phyloP scores from a whole-genome alignment of 768 basidiomycete genomes.

The Rhodotorula babjevae region DNA sequence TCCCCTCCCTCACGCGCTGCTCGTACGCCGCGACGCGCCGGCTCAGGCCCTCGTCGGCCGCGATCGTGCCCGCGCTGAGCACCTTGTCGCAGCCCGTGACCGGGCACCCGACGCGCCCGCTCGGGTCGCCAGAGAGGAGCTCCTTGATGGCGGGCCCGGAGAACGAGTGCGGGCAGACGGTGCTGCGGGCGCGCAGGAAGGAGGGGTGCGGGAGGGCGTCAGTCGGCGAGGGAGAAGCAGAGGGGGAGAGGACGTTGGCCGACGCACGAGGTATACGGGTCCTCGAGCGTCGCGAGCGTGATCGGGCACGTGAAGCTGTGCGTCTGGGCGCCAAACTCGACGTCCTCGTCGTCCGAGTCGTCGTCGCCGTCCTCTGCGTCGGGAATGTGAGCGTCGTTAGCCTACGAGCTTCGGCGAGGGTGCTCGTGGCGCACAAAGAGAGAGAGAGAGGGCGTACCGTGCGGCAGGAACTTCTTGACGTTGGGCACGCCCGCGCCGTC shows the following conservation, averaged over 20 bases:
- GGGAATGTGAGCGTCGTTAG: background rate
- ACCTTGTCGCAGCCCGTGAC: constrained; percentile 65
- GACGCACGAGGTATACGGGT: constrained; percentile 79
- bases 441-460: constrained; percentile 52
- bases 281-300: constrained; percentile 59
- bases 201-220: background rate
- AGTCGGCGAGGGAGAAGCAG: background rate
- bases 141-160: constrained; percentile 50
- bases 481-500: constrained; percentile 65
- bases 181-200: constrained; percentile 48
- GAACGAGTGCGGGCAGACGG: constrained; percentile 74
- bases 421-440: background rate
- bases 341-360: constrained; percentile 71
- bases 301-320: constrained; percentile 82
- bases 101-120: constrained; percentile 56
- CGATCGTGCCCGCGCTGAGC: constrained; percentile 56
- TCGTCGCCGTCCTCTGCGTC: constrained; percentile 70
- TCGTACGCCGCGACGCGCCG: constrained; percentile 59
- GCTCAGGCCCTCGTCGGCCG: constrained; percentile 58
- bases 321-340: constrained; percentile 79
- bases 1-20: constrained; percentile 55
- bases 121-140: constrained; percentile 11
- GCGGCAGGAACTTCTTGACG: constrained; percentile 64
- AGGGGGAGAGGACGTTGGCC: background rate
- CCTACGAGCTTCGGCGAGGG: background rate